Percentiles rank a stretch among this genome's conserved stretches.
phyloP scores from a whole-genome alignment of 257 asterid genomes.

The Petunia axillaris region DNA sequence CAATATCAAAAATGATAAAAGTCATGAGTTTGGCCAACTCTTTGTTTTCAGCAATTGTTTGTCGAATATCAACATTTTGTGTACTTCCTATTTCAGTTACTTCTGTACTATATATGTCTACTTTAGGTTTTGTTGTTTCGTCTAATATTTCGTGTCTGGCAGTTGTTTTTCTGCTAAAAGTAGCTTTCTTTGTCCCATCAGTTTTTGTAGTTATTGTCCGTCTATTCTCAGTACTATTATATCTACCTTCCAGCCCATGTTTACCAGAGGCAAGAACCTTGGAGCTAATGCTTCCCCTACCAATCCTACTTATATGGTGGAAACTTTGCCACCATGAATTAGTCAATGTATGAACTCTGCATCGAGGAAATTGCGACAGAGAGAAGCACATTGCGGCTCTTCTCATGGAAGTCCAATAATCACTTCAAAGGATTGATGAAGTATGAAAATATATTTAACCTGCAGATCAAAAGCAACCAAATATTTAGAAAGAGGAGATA shows the following conservation, averaged over 20 bases:
- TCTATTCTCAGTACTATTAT: slow-evolving; percentile 57
- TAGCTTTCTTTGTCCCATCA: slow-evolving; percentile 45
- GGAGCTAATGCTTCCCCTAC: slow-evolving; percentile 41
- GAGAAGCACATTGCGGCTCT: slow-evolving; percentile 80
- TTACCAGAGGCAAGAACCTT: slow-evolving; percentile 55
- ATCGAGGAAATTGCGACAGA: slow-evolving; percentile 66
- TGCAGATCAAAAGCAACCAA: slow-evolving; percentile 38
- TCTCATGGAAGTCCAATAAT: slow-evolving; percentile 53
- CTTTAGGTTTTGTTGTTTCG: slow-evolving; percentile 27
- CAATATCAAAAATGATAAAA: slow-evolving; percentile 71
- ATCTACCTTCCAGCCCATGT: slow-evolving; percentile 63
- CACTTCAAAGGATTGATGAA: slow-evolving; percentile 23
- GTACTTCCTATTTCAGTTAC: slow-evolving; percentile 41
- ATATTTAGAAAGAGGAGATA: slow-evolving; percentile 2
- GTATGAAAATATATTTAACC: slow-evolving; percentile 41
- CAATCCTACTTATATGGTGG: slow-evolving; percentile 43
- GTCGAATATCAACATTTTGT: slow-evolving; percentile 42
- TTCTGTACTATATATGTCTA: slow-evolving; percentile 31
- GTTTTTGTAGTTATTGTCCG: slow-evolving; percentile 50
- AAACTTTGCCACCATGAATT: slow-evolving; percentile 65
- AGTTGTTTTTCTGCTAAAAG: slow-evolving; percentile 37
- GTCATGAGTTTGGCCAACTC: slow-evolving; percentile 68
- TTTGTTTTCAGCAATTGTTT: slow-evolving; percentile 39
- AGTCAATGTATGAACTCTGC: slow-evolving; percentile 57
- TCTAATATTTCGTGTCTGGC: slow-evolving; percentile 33